Base-by-base conservation (phyloP, 192 early-diverging fungal genomes). In the Pilaira anomala region DNA sequence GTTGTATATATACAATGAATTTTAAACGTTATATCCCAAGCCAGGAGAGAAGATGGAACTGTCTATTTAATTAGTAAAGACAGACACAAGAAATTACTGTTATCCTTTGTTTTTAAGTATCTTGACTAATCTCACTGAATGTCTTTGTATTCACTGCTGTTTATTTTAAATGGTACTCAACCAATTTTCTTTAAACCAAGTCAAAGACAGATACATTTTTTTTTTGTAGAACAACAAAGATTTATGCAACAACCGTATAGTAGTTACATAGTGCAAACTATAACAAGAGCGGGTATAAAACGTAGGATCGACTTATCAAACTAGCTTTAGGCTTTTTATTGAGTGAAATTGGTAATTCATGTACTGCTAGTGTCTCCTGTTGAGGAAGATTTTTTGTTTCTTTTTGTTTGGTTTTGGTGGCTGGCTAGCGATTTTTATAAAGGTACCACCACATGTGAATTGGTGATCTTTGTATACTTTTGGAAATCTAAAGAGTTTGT, bases 401-500 rank as follows among this genome's bases (percentile, higher is more conserved):
- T n/a, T n/a, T n/a, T n/a, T n/a, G n/a, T n/a, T n/a, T n/a, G n/a
- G n/a, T 71, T 71, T 71, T 2, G 63, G 55, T 12, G 77, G 74
- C 22, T 86, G 86, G 24, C 72, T 77, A 0, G 85, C 66, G 19
- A 87, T 83, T 44, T 89, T 89, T n/a, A 62, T 65, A 56, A 71
- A 89, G 13, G 64, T 77, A 14, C 87, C 87, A n/a, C 87, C 87
- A 72, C 87, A 89, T 18, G 65, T 69, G 26, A 9, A 9, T 59
- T 87, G 78, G 50, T 89, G 87, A n/a, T 79, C 68, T 3, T 55
- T 60, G 62, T 65, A 89, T n/a, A 72, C 67, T 41, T 89, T 86
- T 1, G 87, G 87, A 13, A 78, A 68, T 52, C 87, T 76, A 18
- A 36, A 39, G 3, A 8, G 24, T n/a, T n/a, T n/a, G n/a, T n/a